phyloP scores from a whole-genome alignment of 108 stramenopile species.

The Skeletonema tropicum region DNA sequence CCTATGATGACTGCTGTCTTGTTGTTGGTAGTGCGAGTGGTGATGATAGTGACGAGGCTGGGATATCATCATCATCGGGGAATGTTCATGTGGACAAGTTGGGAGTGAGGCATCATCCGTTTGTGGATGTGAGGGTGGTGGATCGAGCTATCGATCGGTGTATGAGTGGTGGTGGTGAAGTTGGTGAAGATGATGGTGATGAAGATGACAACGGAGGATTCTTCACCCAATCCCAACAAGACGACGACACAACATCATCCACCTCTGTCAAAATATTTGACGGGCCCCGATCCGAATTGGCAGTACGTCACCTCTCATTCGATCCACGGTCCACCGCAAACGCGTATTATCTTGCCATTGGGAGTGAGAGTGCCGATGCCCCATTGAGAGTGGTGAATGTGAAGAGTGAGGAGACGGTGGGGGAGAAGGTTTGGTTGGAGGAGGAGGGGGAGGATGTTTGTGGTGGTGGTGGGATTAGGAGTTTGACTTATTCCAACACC shows the following conservation, averaged over 20 bases:
- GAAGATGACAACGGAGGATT: conserved; percentile 9
- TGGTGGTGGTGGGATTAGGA: conserved; percentile 49
- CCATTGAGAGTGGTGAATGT: conserved; percentile 62
- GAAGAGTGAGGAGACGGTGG: conserved; percentile 22
- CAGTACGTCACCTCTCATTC: conserved; percentile 68
- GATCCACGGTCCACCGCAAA: conserved; percentile 27
- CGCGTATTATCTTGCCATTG: conserved; percentile 58
- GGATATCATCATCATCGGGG: too few relatives aligned
- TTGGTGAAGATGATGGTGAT: neutral
- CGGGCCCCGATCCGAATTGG: conserved; percentile 59
- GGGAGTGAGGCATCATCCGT: neutral
- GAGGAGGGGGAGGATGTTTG: conserved; percentile 49
- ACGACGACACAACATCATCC: conserved; percentile 2
- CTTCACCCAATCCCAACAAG: neutral
- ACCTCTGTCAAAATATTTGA: neutral
- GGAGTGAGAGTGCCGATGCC: conserved; percentile 51
- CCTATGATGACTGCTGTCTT: conserved; percentile 52
- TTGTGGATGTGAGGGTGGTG: neutral
- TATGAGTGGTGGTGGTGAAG: neutral
- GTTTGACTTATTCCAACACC: conserved; percentile 42
- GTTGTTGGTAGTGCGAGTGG: too few relatives aligned
- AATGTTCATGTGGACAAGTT: conserved; percentile 4
- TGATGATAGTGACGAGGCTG: too few relatives aligned
- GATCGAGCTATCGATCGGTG: neutral
- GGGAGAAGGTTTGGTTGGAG: conserved; percentile 25